Evolutionary conservation across 2,329 filamentous ascomycete genomes (phyloP), one percentile per base, ranked within the genome.

Genomic region (Colletotrichum tropicale): DNA sequence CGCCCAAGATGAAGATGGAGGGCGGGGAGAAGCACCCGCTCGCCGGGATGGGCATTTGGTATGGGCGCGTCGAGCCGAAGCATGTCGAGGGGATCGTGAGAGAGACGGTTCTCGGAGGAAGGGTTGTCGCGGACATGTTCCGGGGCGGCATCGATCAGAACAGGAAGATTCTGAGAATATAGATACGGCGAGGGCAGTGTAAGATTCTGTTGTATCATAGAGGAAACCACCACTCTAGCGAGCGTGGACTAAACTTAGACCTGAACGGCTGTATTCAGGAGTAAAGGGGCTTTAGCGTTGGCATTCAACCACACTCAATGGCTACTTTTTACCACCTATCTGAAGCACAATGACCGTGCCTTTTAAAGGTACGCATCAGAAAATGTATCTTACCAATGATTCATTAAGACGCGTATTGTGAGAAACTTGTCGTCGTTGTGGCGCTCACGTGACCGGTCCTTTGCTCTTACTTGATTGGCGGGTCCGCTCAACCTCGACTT

Each of bases 31-130:
- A 79, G 12, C 91, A 94, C 81, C 88, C 91, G 6, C 83, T 96
- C 66, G 91, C 90, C 1, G 94, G 94, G 0, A 91, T 91, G 80
- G 94, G 94, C 1, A 90, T 97, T 4, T 97, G 95, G 95, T 97
- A 97, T 82, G 95, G 95, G 0, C 87, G 95, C 55, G 93, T 97
- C 3, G 93, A 94, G 78, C 93, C 94, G 5, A 90, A 88, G 80
- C 91, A 96, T 82, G 94, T 96, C 0, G 93, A 96, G 81, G 95
- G 94, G 0, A 91, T 97, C 62, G 88, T 97, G 7, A 85, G 87
- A 24, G 92, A 95, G 87, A 96, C 95, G 7, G 85, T 97, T 1
- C 60, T 92, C 8, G 87, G 87, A 28, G 94, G 95, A 1, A 91
- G 88, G 34, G 89, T 97, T 0, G 91, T 97, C 34, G 87, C 87